A percentile compares a stretch with the other conserved stretches of the same genome.
phyloP scores from a whole-genome alignment of 495 filamentous ascomycete species.

The Astrocystis sublimbata region DNA sequence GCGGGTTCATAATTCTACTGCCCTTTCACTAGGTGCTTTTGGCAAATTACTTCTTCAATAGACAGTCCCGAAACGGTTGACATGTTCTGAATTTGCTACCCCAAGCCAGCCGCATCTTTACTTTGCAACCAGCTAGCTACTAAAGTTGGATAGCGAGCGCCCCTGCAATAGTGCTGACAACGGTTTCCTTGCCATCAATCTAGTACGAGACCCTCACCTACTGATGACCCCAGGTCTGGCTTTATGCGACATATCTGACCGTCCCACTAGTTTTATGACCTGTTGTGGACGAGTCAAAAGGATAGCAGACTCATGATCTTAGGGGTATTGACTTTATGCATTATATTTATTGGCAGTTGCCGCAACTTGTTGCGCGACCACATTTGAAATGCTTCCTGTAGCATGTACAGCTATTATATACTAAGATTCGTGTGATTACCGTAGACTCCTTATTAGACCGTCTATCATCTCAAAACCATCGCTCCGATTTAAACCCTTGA shows the following conservation, averaged over 20 bases:
- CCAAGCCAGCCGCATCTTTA: conserved; percentile 7
- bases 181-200: not conserved
- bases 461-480: conserved; percentile 11
- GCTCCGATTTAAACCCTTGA: conserved; percentile 9
- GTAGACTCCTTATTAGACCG: not conserved
- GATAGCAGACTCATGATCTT: not conserved
- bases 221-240: no score
- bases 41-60: no score
- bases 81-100: not conserved
- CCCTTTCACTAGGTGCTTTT: not conserved
- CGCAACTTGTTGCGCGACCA: not conserved
- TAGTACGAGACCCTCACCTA: not conserved
- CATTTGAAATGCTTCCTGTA: not conserved
- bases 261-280: no score
- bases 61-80: not conserved
- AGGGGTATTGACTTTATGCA: conserved; percentile 11
- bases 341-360: not conserved
- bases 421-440: conserved; percentile 9
- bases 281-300: not conserved
- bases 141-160: not conserved
- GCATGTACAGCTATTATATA: conserved; percentile 6
- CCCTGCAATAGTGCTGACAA: conserved; percentile 2
- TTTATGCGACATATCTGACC: no score
- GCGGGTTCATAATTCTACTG: not conserved
- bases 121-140: not conserved